A percentile compares a stretch with the other conserved stretches of the same genome.
phyloP scores from a whole-genome alignment of 2,329 filamentous ascomycete species.

The Pleoardoris graminearum region DNA sequence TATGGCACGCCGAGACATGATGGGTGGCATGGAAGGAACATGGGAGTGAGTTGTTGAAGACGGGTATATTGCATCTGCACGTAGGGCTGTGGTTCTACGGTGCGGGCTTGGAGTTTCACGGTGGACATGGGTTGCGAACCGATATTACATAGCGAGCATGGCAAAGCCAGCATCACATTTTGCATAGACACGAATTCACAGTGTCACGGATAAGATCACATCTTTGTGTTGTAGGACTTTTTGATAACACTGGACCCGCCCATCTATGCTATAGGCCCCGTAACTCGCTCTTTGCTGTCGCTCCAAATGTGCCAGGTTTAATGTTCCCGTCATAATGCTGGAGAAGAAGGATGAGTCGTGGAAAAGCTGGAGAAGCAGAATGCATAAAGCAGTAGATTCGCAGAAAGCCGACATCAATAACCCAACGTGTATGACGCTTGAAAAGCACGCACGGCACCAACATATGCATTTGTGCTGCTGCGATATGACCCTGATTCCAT shows the following conservation, averaged over 20 bases:
- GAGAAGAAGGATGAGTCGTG: too few relatives aligned
- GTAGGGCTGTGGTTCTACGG: neutral
- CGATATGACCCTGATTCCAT: neutral
- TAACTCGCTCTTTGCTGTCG: too few relatives aligned
- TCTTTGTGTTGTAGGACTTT: too few relatives aligned
- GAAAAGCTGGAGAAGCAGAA: too few relatives aligned
- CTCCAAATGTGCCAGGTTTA: too few relatives aligned
- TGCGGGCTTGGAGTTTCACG: conserved; percentile 1
- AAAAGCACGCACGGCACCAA: neutral
- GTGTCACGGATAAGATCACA: neutral
- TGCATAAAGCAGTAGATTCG: neutral
- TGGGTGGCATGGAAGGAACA: neutral
- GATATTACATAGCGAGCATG: conserved; percentile 1
- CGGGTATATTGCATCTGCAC: too few relatives aligned
- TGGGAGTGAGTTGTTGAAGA: neutral
- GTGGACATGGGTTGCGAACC: neutral
- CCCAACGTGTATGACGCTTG: neutral
- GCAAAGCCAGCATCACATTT: neutral
- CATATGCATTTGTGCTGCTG: conserved; percentile 6
- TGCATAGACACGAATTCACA: neutral
- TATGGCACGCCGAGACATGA: neutral
- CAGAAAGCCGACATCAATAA: neutral
- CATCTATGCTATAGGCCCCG: too few relatives aligned
- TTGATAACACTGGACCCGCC: too few relatives aligned
- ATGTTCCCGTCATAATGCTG: too few relatives aligned